phyloP scores from a whole-genome alignment of 495 filamentous ascomycete species.

The Penicillium longicatenatum region DNA sequence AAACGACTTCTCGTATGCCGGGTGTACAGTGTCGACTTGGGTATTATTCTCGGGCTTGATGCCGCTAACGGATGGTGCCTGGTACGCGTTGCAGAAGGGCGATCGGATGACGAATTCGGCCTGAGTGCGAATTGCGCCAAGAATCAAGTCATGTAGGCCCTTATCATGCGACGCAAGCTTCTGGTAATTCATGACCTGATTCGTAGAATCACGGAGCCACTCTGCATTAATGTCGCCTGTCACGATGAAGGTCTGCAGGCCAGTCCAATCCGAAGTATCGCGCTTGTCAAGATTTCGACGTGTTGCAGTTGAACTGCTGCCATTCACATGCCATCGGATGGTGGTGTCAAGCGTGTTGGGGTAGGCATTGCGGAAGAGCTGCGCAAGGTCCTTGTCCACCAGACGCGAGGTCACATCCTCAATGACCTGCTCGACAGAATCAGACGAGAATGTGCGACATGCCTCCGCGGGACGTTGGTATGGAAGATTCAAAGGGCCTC shows the following conservation, averaged over 20 bases:
- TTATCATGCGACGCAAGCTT: slow-evolving; percentile 76
- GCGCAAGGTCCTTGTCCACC: slow-evolving; percentile 84
- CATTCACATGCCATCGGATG: slow-evolving; percentile 72
- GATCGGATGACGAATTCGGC: slow-evolving; percentile 90
- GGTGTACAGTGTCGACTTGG: slow-evolving; percentile 82
- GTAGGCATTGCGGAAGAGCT: slow-evolving; percentile 96
- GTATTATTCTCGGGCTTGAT: slow-evolving; percentile 69
- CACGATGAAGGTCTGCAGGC: slow-evolving; percentile 90
- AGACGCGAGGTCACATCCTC: slow-evolving; percentile 75
- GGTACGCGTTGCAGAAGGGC: slow-evolving; percentile 98
- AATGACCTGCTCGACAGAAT: slow-evolving; percentile 86
- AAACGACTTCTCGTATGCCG: slow-evolving; percentile 74
- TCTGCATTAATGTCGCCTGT: slow-evolving; percentile 99
- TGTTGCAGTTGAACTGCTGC: slow-evolving; percentile 29
- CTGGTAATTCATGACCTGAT: slow-evolving; percentile 91
- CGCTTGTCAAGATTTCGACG: slow-evolving; percentile 37
- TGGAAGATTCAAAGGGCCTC: slow-evolving; percentile 78
- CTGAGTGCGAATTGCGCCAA: slow-evolving; percentile 96
- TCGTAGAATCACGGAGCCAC: slow-evolving; percentile 97
- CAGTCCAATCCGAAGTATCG: slow-evolving; percentile 71
- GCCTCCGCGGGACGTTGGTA: slow-evolving; percentile 79
- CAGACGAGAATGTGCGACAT: slow-evolving; percentile 88
- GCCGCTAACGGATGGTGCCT: slow-evolving; percentile 82
- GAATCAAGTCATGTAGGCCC: slow-evolving; percentile 72
- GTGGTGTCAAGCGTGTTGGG: slow-evolving; percentile 95